Conservation (phyloP, 2,329 filamentous ascomycete species). For the Leptodontidium sp. region DNA sequence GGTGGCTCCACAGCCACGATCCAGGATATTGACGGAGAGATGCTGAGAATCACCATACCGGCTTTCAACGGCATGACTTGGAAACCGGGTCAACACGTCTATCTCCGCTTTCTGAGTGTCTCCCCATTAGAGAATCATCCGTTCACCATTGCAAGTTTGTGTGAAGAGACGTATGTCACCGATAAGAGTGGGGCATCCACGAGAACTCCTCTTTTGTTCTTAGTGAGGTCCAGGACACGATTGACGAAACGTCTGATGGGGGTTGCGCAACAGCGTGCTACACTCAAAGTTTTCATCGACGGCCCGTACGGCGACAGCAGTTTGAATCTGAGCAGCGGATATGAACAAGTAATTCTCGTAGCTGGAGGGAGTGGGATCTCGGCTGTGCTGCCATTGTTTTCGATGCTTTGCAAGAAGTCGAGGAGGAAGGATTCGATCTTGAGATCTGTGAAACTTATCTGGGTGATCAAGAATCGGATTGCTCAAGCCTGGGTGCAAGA, state of each 20-base stretch:
- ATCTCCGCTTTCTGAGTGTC: not conserved
- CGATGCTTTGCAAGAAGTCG: not conserved
- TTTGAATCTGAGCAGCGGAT: not conserved
- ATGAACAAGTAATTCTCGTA: not conserved
- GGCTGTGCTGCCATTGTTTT: not conserved
- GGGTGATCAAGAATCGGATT: not conserved
- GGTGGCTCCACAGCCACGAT: not conserved
- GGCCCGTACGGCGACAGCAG: not conserved
- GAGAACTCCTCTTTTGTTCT: not conserved
- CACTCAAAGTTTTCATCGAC: not conserved
- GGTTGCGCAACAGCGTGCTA: not conserved
- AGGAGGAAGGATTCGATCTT: not conserved
- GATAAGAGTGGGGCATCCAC: not conserved
- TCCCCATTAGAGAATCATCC: not conserved
- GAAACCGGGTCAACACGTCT: not conserved
- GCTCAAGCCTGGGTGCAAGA: not conserved
- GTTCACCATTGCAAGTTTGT: not conserved
- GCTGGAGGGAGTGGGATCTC: conserved; percentile 7
- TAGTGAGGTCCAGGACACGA: not conserved
- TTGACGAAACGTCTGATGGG: not conserved
- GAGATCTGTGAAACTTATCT: not conserved
- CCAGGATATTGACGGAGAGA: not conserved
- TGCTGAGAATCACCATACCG: conserved; percentile 1
- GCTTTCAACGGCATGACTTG: not conserved
- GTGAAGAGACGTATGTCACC: conserved; percentile 4